Evolutionary conservation across 441 rosid species (phyloP).

Genomic region (Bruguiera hainesii): DNA sequence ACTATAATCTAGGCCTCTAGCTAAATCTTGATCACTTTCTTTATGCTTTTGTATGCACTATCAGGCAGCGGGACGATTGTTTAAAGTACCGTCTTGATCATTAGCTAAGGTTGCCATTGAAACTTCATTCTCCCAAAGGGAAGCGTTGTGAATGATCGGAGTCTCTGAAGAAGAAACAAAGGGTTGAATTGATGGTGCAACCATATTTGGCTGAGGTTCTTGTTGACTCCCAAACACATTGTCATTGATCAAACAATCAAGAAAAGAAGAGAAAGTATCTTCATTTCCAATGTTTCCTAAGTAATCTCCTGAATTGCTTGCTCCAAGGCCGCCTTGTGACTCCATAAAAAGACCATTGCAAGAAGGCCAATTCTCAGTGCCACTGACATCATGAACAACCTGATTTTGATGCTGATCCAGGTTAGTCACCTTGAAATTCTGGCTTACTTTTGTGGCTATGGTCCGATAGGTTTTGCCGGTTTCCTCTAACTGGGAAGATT

Average conservation of each 20-base stretch:
- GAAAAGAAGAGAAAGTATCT: constrained; percentile 58
- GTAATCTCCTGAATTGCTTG: constrained; percentile 12
- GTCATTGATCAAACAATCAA: constrained; percentile 62
- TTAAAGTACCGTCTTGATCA: constrained; percentile 11
- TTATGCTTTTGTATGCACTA: constrained; percentile 3
- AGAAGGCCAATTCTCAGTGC: constrained; percentile 6
- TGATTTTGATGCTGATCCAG: constrained; percentile 13
- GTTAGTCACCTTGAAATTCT: constrained; percentile 1
- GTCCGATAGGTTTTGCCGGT: constrained; percentile 7
- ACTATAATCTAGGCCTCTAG: neutral
- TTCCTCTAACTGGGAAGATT: constrained; percentile 20
- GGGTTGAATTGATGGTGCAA: neutral
- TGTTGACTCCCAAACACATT: constrained; percentile 38
- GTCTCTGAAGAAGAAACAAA: constrained; percentile 9
- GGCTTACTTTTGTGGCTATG: constrained; percentile 17
- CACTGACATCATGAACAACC: neutral
- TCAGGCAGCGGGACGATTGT: constrained; percentile 7
- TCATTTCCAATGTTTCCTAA: constrained; percentile 35
- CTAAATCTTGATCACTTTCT: neutral
- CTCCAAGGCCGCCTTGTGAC: constrained; percentile 16
- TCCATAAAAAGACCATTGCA: constrained; percentile 17
- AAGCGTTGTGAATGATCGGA: neutral
- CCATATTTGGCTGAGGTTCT: constrained; percentile 16
- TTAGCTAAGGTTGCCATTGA: constrained; percentile 24
- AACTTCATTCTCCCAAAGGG: constrained; percentile 26